phyloP scores from a whole-genome alignment of 1,284 basidiomycete species.

The Volvariella surrecta region DNA sequence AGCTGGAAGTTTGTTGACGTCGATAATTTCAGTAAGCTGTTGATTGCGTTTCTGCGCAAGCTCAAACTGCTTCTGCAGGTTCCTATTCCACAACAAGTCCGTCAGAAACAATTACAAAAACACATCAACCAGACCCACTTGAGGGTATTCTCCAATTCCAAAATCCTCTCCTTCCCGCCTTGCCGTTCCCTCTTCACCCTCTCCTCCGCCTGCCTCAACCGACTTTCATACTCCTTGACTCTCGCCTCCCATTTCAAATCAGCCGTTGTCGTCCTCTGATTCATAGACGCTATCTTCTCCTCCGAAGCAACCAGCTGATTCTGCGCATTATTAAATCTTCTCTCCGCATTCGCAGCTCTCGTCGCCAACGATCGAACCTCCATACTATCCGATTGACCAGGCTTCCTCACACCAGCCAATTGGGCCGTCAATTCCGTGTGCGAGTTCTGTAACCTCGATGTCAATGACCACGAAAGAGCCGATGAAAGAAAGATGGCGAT shows the following conservation, averaged over 20 bases:
- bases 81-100: slow-evolving; percentile 30
- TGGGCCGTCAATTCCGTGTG: slow-evolving; percentile 75
- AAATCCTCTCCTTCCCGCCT: slow-evolving; percentile 81
- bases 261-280: slow-evolving; percentile 58
- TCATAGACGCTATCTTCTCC: slow-evolving; percentile 70
- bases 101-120: slow-evolving; percentile 7
- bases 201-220: slow-evolving; percentile 84
- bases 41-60: slow-evolving; percentile 58
- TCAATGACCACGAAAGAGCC: too few relatives aligned
- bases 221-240: slow-evolving; percentile 84
- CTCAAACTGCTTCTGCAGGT: slow-evolving; percentile 61
- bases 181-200: slow-evolving; percentile 92
- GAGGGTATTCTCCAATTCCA: slow-evolving; percentile 61
- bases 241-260: slow-evolving; percentile 90
- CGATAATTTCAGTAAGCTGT: slow-evolving; percentile 61
- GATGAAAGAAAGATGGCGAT: too few relatives aligned
- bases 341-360: slow-evolving; percentile 75
- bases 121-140: slow-evolving; percentile 39
- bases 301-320: slow-evolving; percentile 80
- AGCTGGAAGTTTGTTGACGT: slow-evolving; percentile 27
- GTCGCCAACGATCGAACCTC: slow-evolving; percentile 66
- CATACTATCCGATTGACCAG: slow-evolving; percentile 57
- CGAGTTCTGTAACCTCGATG: slow-evolving; percentile 38
- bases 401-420: slow-evolving; percentile 57
- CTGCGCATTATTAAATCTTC: slow-evolving; percentile 70